A percentile compares a stretch with the other conserved stretches of the same genome.
These are phyloP conservation scores for Colletotrichum tropicale DNA, from an alignment of 2,329 filamentous ascomycete species.

Conservation along the genomic window DNA sequence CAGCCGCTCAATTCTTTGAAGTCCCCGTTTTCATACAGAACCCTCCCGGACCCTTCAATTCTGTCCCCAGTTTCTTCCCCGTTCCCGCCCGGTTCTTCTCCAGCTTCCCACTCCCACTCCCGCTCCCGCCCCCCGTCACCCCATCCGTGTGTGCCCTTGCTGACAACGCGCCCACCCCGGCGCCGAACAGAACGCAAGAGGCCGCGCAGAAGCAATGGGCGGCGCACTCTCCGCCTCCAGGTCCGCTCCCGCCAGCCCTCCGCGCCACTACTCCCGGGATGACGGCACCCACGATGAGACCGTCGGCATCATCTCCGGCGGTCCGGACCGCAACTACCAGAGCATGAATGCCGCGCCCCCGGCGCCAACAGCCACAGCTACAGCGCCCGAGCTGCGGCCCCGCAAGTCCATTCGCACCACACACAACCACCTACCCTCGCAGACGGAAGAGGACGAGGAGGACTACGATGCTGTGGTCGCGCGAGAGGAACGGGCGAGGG, in stretches of 20 bases:
- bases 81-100: background rate
- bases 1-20: background rate
- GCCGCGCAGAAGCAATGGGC: slow-evolving; percentile 46
- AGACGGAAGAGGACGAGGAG: slow-evolving; percentile 23
- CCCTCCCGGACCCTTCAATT: background rate
- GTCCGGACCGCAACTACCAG: slow-evolving; percentile 43
- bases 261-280: slow-evolving; percentile 10
- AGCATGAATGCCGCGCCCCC: slow-evolving; percentile 30
- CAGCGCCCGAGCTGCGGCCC: slow-evolving; percentile 13
- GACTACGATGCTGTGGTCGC: slow-evolving; percentile 24
- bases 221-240: slow-evolving; percentile 22
- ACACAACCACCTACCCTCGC: slow-evolving; percentile 19
- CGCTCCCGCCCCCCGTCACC: background rate
- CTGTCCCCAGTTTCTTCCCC: background rate
- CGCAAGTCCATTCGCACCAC: slow-evolving; percentile 3
- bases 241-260: slow-evolving; percentile 21
- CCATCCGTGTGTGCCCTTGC: background rate
- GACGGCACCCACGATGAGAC: slow-evolving; percentile 41
- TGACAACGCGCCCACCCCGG: background rate
- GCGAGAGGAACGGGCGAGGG: slow-evolving; percentile 8
- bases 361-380: background rate
- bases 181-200: slow-evolving; percentile 40
- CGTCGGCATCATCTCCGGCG: slow-evolving; percentile 42
- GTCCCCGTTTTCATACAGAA: background rate
- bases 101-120: background rate